Conservation (phyloP, 2,329 filamentous ascomycete species). For the Coniella lustricola region DNA sequence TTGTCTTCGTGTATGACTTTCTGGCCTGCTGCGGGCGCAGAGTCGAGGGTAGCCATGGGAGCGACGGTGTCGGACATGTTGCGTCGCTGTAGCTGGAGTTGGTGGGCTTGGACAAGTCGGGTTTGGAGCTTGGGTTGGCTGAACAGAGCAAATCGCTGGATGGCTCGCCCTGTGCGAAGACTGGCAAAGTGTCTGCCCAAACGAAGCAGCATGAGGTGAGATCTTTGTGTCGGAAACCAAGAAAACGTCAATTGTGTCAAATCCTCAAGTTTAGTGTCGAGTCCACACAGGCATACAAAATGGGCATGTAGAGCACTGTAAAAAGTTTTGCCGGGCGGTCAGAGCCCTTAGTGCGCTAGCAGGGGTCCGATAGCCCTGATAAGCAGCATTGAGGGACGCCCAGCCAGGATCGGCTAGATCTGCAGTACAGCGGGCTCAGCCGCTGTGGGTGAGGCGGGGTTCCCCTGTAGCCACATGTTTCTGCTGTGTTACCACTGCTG, state of each 20-base stretch:
- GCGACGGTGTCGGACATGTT: neutral
- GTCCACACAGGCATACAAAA: too few species aligned
- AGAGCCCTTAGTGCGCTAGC: neutral
- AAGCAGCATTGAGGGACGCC: neutral
- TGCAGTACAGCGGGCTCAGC: neutral
- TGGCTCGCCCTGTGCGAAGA: neutral
- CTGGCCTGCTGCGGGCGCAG: slow-evolving; percentile 26
- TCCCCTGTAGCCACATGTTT: neutral
- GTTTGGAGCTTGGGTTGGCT: neutral
- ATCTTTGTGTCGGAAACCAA: neutral
- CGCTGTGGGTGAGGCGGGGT: slow-evolving; percentile 1
- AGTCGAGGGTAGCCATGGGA: slow-evolving; percentile 14
- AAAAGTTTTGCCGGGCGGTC: slow-evolving; percentile 14
- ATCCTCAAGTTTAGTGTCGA: too few species aligned
- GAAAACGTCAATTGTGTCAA: too few species aligned
- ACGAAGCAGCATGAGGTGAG: slow-evolving; percentile 11
- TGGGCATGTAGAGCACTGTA: too few species aligned
- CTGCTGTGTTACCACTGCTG: neutral
- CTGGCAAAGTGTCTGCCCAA: neutral
- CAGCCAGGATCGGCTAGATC: neutral
- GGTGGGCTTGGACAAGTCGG: neutral
- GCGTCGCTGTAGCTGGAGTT: neutral
- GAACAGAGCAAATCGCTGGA: neutral
- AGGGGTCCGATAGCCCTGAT: neutral
- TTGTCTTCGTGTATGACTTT: slow-evolving; percentile 36